These are phyloP conservation scores for Alternaria alternata DNA, from an alignment of 2,329 filamentous ascomycete species.

Conservation along the genomic window DNA sequence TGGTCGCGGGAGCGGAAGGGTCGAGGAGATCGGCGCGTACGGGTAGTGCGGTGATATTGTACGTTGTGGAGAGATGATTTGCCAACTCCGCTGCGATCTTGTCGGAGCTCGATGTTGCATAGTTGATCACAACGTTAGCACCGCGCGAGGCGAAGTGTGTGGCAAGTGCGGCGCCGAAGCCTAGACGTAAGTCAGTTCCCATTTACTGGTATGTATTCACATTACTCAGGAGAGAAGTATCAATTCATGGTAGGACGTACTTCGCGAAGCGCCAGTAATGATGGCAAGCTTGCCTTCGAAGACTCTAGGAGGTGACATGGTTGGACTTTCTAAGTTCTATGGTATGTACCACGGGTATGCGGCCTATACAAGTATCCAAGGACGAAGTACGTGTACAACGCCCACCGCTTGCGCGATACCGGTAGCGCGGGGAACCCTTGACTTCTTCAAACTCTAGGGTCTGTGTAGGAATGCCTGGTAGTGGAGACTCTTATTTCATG, in stretches of 20 bases:
- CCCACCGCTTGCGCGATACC: neutral
- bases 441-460: slow-evolving; percentile 2
- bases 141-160: slow-evolving; percentile 14
- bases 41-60: slow-evolving; percentile 14
- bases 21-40: slow-evolving; percentile 15
- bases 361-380: neutral
- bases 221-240: neutral
- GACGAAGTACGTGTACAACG: neutral
- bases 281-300: slow-evolving; percentile 18
- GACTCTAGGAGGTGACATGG: slow-evolving; percentile 2
- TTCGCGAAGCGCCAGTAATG: slow-evolving; percentile 14
- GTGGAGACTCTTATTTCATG: slow-evolving; percentile 1
- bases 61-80: slow-evolving; percentile 13
- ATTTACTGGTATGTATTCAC: neutral
- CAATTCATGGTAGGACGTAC: neutral
- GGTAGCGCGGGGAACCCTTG: slow-evolving; percentile 8
- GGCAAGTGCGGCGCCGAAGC: slow-evolving; percentile 15
- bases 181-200: slow-evolving; percentile 5
- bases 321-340: neutral
- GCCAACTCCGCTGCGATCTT: slow-evolving; percentile 11
- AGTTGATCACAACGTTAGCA: slow-evolving; percentile 15
- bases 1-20: slow-evolving; percentile 11
- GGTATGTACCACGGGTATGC: neutral
- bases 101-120: slow-evolving; percentile 10
- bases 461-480: slow-evolving; percentile 2